Percentiles rank a stretch among this genome's conserved stretches.
These are phyloP conservation scores for Austropuccinia psidii DNA, from an alignment of 1,284 basidiomycete species.

Conservation along the genomic window DNA sequence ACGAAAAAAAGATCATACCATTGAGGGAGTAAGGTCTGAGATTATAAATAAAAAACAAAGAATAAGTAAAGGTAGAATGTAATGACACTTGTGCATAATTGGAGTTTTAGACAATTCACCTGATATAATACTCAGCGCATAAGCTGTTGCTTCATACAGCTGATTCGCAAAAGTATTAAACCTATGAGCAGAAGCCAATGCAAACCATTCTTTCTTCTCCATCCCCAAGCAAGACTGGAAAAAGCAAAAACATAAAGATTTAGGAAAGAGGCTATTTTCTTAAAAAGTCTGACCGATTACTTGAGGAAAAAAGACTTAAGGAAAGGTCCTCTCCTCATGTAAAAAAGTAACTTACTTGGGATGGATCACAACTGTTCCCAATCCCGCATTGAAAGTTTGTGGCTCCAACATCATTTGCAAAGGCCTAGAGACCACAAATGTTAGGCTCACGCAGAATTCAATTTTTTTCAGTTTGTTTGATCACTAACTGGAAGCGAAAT, in stretches of 20 bases:
- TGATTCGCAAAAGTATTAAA: conserved; percentile 32
- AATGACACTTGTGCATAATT: neutral
- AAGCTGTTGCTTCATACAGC: conserved; percentile 34
- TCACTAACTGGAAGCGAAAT: conserved; percentile 11
- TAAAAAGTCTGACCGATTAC: neutral
- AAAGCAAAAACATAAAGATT: neutral
- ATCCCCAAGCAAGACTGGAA: conserved; percentile 4
- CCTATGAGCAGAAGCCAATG: conserved; percentile 18
- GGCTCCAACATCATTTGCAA: conserved; percentile 12
- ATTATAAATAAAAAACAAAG: neutral
- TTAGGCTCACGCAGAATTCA: too few species aligned
- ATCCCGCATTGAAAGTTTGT: conserved; percentile 35
- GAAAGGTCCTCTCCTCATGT: neutral
- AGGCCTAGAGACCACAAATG: neutral
- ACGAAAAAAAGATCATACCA: neutral
- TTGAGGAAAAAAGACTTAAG: neutral
- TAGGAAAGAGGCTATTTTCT: too few species aligned
- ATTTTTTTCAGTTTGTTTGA: neutral
- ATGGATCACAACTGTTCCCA: conserved; percentile 22
- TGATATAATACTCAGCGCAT: conserved; percentile 29
- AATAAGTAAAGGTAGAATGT: neutral
- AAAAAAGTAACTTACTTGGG: conserved; percentile 6
- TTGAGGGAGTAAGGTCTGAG: conserved; percentile 27
- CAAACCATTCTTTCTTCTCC: conserved; percentile 28
- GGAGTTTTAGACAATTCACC: neutral